Base-by-base conservation (phyloP, 257 asterid genomes). In the Asclepias syriaca region DNA sequence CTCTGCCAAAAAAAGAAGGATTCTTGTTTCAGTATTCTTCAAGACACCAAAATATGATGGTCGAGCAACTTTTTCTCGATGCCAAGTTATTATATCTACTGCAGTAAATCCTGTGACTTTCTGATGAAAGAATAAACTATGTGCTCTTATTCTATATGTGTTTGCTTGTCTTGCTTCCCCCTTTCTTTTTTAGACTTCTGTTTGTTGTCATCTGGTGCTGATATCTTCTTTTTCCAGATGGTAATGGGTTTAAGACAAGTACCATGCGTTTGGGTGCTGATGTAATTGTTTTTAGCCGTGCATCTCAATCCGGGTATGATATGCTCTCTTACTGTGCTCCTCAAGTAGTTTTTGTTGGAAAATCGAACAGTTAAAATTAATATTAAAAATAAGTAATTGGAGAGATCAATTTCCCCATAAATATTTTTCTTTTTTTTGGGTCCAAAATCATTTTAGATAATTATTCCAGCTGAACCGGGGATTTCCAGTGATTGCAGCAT, bases 221-320 rank as follows among this genome's bases (percentile, higher is more conserved):
- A 40, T 60, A 2, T 70, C 34, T 61, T 40, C 74, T 75, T 78
- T 57, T 71, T 75, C 61, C 89, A 92, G 98, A 92, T 82, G 98
- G 98, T 71, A 92, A 92, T 85, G 98, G 98, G 76, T 92, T 92
- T 85, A 92, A 92, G 88, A 92, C 98, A 76, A 92, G 98, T 81
- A 92, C 98, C 82, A 92, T 92, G 98, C 87, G 98, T 39, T 80
- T 92, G 68, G 98, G 98, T 18, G 96, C 98, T 73, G 98, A 92
- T 75, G 98, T 82, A 63, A 87, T 92, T 14, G 98, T 92, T 71
- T 90, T 92, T 74, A 88, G 90, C 74, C 95, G 97, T 73, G 73
- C 95, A 71, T 69, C 84, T 68, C 89, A 53, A 69, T 81, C 95
- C n/a, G 89, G 97, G 97, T 90, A 88, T 65, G 11, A 6, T 71